phyloP scores from a whole-genome alignment of 1,284 basidiomycete species.

The Cerioporus squamosus region DNA sequence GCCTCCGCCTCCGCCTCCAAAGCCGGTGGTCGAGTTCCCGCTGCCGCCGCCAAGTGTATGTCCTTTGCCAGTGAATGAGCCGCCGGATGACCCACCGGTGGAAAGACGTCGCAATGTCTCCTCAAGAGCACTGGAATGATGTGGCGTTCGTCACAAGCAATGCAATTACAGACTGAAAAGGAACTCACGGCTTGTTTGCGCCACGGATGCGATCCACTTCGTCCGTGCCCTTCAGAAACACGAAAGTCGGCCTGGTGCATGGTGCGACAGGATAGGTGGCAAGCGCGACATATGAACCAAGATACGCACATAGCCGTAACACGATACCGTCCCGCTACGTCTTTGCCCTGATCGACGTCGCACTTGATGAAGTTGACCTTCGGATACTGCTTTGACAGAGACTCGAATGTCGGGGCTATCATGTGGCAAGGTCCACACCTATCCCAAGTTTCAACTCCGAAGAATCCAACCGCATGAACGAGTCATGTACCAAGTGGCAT shows the following conservation, averaged over 20 bases:
- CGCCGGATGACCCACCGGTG: conserved; percentile 38
- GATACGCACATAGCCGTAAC: conserved; percentile 67
- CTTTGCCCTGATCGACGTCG: conserved; percentile 72
- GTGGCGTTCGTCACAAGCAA: too few species aligned
- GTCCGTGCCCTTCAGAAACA: conserved; percentile 70
- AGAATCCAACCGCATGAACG: background rate
- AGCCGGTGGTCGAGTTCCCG: conserved; percentile 39
- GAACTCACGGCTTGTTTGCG: conserved; percentile 62
- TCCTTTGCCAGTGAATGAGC: conserved; percentile 69
- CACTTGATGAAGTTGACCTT: conserved; percentile 81
- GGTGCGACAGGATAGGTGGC: background rate
- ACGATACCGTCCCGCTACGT: conserved; percentile 63
- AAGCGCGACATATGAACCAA: background rate
- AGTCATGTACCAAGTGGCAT: conserved; percentile 67
- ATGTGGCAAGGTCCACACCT: conserved; percentile 85
- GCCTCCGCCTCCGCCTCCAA: conserved; percentile 37
- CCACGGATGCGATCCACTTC: conserved; percentile 74
- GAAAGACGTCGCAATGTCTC: conserved; percentile 57
- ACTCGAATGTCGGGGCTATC: conserved; percentile 75
- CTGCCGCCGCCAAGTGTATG: conserved; percentile 63
- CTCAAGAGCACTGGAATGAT: conserved; percentile 55
- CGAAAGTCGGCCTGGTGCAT: conserved; percentile 71
- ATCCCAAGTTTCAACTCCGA: conserved; percentile 4
- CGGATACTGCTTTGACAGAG: conserved; percentile 65
- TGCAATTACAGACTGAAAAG: too few species aligned